These are phyloP conservation scores for Trichosporon asahii DNA, from an alignment of 1,284 basidiomycete genomes.

Conservation along the genomic window DNA sequence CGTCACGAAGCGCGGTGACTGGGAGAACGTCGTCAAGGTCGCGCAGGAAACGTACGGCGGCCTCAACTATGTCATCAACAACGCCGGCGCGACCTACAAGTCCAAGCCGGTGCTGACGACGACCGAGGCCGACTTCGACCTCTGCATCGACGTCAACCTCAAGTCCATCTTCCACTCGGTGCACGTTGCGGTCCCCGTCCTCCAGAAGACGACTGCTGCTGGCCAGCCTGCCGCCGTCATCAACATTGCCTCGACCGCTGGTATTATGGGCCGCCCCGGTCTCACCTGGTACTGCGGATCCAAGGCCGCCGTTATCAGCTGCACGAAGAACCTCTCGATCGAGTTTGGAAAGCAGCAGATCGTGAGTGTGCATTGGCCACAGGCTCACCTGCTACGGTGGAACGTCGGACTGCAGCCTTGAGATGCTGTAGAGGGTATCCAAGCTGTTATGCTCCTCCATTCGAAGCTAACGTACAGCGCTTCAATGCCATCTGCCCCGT, in stretches of 20 bases:
- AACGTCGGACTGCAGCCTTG: not conserved
- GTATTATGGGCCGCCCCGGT: constrained; percentile 25
- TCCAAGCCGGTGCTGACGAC: constrained; percentile 23
- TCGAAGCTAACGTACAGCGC: constrained; percentile 13
- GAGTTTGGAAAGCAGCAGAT: constrained; percentile 24
- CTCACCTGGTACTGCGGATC: constrained; percentile 23
- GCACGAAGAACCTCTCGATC: constrained; percentile 24
- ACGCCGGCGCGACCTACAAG: constrained; percentile 26
- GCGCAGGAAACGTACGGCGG: constrained; percentile 18
- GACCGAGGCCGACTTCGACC: constrained; percentile 22
- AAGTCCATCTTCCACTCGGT: constrained; percentile 22
- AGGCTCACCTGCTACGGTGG: not conserved
- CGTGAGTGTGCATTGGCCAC: not conserved
- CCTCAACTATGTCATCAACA: constrained; percentile 26
- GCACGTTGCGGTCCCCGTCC: constrained; percentile 20
- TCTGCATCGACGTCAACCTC: constrained; percentile 26
- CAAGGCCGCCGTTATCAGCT: constrained; percentile 19
- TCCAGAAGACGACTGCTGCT: constrained; percentile 11
- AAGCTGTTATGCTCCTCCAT: not conserved
- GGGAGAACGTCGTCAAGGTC: constrained; percentile 16
- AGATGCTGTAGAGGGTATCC: not conserved
- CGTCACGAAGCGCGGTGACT: constrained; percentile 17
- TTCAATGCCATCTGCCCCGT: constrained; percentile 28
- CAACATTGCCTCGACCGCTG: constrained; percentile 21
- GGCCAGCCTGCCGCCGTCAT: constrained; percentile 18